Evolutionary conservation across 768 basidiomycete species (phyloP), one percentile per base, ranked within the genome.

Genomic region (Rhodotorula sphaerocarpa): DNA sequence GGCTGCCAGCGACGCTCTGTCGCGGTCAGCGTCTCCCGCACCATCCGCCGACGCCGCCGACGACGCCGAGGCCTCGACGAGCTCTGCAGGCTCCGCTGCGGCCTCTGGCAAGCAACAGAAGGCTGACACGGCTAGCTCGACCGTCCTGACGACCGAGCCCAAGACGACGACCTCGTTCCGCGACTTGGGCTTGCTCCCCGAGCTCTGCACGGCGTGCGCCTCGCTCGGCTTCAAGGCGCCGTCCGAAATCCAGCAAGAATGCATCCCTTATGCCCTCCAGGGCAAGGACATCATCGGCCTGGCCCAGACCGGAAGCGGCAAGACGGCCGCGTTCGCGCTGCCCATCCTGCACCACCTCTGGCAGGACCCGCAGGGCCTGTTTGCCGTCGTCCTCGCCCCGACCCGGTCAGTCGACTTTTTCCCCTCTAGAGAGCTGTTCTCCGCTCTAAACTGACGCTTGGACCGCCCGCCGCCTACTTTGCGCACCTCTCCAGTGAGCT

Each of bases 261-360:
- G 81, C 41, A 81, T 99, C 51, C 95, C 95, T 0, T 83, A 84
- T 77, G 93, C 92, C 25, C 77, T 99, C 10, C 80, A 87, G 74
- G 92, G 91, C 0, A 83, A 86, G 72, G 95, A 99, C 77, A 88
- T 99, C 69, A 97, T 99, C 61, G 95, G 95, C 25, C 86, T 99
- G n/a, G 95, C 95, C 36, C 85, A 89, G 69, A 99, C 95, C 15
- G 95, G 95, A 34, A 90, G 88, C 18, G 95, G 93, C 70, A 97
- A 99, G 79, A 97, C 95, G 0, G 93, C 91, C 21, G 92, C 95
- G 27, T 97, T 97, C 76, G 90, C 89, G 30, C 78, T 97, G 9
- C 95, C 95, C 3, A 93, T 99, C 61, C 78, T 99, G 41, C 95
- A 99, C 76, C 89, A 89, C 70, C 77, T 97, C 75, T 97, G 91